Base-by-base conservation (phyloP, 1,139 yeast species). In the Candida glucosophila region DNA sequence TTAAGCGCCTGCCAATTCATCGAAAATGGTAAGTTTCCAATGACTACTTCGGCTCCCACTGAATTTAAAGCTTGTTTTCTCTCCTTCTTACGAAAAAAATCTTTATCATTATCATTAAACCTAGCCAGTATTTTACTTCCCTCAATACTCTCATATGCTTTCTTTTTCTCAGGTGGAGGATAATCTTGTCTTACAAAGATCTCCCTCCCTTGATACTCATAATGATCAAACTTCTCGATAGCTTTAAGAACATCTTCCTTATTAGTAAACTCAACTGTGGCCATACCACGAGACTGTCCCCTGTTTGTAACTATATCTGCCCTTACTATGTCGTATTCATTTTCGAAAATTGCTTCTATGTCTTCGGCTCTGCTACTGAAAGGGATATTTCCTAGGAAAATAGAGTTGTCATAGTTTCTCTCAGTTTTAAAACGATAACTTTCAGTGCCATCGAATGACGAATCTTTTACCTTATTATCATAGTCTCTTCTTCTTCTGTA, bases 271-370 rank as follows among this genome's bases (percentile, higher is more conserved):
- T 90, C 97, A 20, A 90, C 96, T 12, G 95, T 83, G 26, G 88
- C 92, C 90, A 78, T 80, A 36, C 98, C 88, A 58, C 92, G 65
- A 52, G 88, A 79, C 43, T 83, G 82, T 29, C 94, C 93, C 39
- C 79, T 71, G 30, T 72, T 67, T n/a, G 79, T 77, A 30, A 88
- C 80, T 29, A 90, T 79, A 49, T 88, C 96, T 3, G 96, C 95
- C 39, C 85, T 72, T 12, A 79, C 68, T 26, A 90, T 83, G 19
- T 67, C 71, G 35, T 93, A 95, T 22, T 77, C 77, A 22, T 52
- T 56, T 11, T 60, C 55, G 47, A 80, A 80, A 37, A 70, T 64
- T 13, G 65, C 73, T 41, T 72, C 71, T 29, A 80, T 58, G 27
- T 78, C 80, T 27, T 59, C 56, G 34, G 80, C 67, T 16, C 73